Evolutionary conservation across 129 eudicot species (phyloP).

Genomic region (Dittrichia graveolens): DNA sequence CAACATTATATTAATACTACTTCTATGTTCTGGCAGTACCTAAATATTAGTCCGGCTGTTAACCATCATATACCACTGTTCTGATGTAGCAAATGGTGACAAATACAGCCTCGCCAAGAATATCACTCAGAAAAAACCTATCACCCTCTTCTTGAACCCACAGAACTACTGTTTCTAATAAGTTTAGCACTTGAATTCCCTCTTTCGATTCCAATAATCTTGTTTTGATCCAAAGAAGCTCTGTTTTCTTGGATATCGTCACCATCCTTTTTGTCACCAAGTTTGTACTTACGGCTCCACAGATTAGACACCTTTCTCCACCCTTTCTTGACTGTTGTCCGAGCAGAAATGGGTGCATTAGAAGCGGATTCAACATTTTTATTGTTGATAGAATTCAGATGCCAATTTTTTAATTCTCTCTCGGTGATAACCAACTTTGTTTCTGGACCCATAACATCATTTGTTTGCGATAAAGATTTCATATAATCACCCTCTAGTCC

Average conservation of each 20-base stretch:
- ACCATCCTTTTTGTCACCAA: constrained; percentile 37
- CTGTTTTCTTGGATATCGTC: constrained; percentile 22
- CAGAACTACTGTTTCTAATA: constrained; percentile 55
- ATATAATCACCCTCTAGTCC: constrained; percentile 43
- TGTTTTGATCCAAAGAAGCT: constrained; percentile 33
- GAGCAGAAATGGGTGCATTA: constrained; percentile 27
- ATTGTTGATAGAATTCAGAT: constrained; percentile 47
- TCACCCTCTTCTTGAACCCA: constrained; percentile 47
- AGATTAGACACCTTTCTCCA: constrained; percentile 66
- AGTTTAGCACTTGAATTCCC: constrained; percentile 38
- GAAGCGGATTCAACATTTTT: constrained; percentile 36
- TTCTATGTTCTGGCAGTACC: constrained; percentile 12
- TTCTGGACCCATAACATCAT: constrained; percentile 39
- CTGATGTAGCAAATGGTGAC: constrained; percentile 43
- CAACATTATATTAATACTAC: not conserved
- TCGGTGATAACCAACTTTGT: constrained; percentile 74
- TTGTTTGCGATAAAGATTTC: constrained; percentile 40
- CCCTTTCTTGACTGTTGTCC: constrained; percentile 33
- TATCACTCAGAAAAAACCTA: constrained; percentile 45
- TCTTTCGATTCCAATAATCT: constrained; percentile 25
- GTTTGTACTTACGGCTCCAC: constrained; percentile 51
- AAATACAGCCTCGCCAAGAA: constrained; percentile 50
- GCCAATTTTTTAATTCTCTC: constrained; percentile 86
- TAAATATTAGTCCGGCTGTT: not conserved
- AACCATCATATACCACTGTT: not conserved